Conservation (phyloP, 768 basidiomycete species). For the Pilatotrama ljubarskyi region DNA sequence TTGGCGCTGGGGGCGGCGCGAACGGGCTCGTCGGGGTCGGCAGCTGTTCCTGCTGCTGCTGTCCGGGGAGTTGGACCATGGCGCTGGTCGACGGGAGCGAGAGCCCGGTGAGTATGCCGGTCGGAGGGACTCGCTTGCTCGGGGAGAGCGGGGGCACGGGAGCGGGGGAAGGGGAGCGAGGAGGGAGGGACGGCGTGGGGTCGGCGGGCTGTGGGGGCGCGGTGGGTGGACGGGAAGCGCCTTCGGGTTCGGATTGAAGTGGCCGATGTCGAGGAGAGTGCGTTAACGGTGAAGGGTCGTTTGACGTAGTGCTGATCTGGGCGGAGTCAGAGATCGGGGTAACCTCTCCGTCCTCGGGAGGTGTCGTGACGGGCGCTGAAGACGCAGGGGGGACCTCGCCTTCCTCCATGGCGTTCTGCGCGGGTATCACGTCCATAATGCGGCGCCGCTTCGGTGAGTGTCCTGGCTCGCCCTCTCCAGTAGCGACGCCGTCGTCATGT, state of each 20-base stretch:
- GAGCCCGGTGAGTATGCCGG: neutral
- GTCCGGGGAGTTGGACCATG: neutral
- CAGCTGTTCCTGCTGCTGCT: neutral
- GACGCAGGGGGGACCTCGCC: neutral
- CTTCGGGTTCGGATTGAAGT: too few species aligned
- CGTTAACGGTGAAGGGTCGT: too few species aligned
- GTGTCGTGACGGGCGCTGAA: neutral
- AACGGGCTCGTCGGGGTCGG: constrained; percentile 1
- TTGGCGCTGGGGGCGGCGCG: neutral
- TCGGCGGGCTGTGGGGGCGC: too few species aligned
- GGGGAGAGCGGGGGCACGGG: too few species aligned
- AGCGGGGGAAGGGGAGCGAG: too few species aligned
- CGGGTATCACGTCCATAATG: neutral
- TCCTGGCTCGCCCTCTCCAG: neutral
- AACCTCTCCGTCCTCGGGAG: neutral
- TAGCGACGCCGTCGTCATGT: neutral
- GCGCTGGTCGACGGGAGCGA: neutral
- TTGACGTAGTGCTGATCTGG: too few species aligned
- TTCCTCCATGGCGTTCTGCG: neutral
- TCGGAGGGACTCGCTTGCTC: too few species aligned
- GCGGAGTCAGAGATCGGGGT: neutral
- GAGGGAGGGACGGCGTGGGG: too few species aligned
- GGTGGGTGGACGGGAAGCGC: too few species aligned
- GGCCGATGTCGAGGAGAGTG: neutral
- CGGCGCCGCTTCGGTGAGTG: neutral